Percentiles rank a stretch among this genome's conserved stretches.
Evolutionary conservation across 2,329 filamentous ascomycete genomes (phyloP).

Genomic region (Rasamsonia emersonii): DNA sequence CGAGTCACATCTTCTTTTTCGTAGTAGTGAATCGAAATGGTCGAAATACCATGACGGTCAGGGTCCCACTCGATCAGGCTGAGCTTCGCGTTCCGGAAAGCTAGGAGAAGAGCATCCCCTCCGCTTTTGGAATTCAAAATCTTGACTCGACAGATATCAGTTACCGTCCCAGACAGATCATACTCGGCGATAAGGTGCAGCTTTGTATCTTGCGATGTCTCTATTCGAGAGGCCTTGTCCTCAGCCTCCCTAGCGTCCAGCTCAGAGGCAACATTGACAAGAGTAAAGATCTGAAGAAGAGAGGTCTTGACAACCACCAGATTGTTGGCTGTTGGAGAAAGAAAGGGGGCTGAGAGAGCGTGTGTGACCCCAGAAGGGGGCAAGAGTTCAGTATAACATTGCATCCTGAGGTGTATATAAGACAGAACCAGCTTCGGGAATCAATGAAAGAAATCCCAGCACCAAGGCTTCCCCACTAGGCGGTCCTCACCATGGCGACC

Average conservation of each 20-base stretch:
- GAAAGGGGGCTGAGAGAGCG: slow-evolving; percentile 70
- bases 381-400: slow-evolving; percentile 94
- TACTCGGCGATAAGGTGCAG: slow-evolving; percentile 81
- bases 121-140: slow-evolving; percentile 64
- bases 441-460: too few species aligned
- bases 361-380: slow-evolving; percentile 91
- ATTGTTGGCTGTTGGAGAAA: slow-evolving; percentile 67
- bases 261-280: slow-evolving; percentile 47
- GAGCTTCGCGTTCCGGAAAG: slow-evolving; percentile 84
- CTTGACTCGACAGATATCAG: slow-evolving; percentile 70
- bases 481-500: not conserved
- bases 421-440: not conserved
- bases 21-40: slow-evolving; percentile 95
- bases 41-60: slow-evolving; percentile 67
- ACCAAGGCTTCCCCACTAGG: not conserved
- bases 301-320: slow-evolving; percentile 88
- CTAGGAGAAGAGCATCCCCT: slow-evolving; percentile 73
- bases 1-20: slow-evolving; percentile 84
- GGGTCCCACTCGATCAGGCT: slow-evolving; percentile 92
- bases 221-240: slow-evolving; percentile 51
- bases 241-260: slow-evolving; percentile 34
- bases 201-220: slow-evolving; percentile 61
- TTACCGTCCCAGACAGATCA: slow-evolving; percentile 72
- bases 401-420: slow-evolving; percentile 54
- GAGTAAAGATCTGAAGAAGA: slow-evolving; percentile 80